phyloP scores from a whole-genome alignment of 768 basidiomycete genomes.

The Obba rivulosa region DNA sequence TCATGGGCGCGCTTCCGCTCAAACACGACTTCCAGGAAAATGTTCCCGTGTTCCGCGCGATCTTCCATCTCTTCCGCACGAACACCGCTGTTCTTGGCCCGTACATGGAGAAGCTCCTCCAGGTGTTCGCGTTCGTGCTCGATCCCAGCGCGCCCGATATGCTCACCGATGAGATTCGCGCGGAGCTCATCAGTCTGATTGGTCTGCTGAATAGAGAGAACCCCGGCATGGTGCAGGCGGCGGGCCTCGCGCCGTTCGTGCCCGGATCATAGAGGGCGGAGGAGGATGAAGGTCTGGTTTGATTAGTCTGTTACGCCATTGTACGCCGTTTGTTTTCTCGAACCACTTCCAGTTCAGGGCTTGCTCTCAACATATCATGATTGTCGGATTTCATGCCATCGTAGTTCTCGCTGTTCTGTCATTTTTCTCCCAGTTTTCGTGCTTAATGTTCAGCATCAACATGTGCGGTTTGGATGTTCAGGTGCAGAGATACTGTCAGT shows the following conservation, averaged over 20 bases:
- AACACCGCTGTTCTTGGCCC: conserved; percentile 65
- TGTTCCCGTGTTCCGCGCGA: conserved; percentile 78
- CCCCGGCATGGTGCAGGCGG: conserved; percentile 74
- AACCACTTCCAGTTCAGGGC: no score
- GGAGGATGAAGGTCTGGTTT: conserved; percentile 1
- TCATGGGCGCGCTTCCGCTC: conserved; percentile 79
- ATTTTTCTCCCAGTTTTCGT: not conserved
- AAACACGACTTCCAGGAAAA: conserved; percentile 90
- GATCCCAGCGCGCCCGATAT: conserved; percentile 72
- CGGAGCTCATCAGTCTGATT: conserved; percentile 71
- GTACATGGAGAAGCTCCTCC: conserved; percentile 73
- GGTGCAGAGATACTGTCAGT: no score
- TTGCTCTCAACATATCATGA: no score
- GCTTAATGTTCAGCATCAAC: no score
- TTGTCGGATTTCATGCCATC: not conserved
- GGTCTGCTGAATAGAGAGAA: conserved; percentile 66
- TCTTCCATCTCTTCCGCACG: conserved; percentile 85
- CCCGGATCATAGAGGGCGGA: conserved; percentile 6
- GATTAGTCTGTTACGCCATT: conserved; percentile 4
- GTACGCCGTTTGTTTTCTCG: conserved; percentile 4
- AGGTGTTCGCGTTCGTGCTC: conserved; percentile 77
- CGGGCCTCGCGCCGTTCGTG: conserved; percentile 60
- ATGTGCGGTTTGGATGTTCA: no score
- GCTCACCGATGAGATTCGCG: conserved; percentile 73
- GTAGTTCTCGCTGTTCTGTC: not conserved